Conservation (phyloP, 306 rosid species). For the Morella rubra region DNA sequence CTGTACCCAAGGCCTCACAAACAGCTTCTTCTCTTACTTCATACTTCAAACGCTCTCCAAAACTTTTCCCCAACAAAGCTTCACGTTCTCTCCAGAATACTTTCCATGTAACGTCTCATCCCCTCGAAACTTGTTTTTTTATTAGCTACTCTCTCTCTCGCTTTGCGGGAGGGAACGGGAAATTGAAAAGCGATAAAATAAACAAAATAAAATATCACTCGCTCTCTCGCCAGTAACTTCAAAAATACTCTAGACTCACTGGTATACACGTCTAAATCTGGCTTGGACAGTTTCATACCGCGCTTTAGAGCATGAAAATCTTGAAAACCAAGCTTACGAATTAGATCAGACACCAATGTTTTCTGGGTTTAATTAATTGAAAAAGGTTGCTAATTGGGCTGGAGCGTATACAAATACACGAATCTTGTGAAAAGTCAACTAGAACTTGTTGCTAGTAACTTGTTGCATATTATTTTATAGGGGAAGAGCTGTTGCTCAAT, state of each 20-base stretch:
- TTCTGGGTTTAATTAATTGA: neutral
- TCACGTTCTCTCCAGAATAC: neutral
- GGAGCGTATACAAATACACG: slow-evolving; percentile 11
- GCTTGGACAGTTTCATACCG: slow-evolving; percentile 1
- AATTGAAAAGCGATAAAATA: neutral
- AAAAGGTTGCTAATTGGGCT: slow-evolving; percentile 9
- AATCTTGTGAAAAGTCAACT: slow-evolving; percentile 20
- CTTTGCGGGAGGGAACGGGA: neutral
- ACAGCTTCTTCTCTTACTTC: neutral
- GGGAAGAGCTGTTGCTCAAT: neutral
- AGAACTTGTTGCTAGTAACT: neutral
- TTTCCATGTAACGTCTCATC: neutral
- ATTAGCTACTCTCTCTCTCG: neutral
- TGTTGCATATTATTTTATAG: neutral
- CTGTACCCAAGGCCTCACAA: neutral
- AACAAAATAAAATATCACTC: neutral
- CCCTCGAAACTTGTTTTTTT: neutral
- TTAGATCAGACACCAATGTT: neutral
- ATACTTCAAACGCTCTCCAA: neutral
- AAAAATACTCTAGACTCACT: slow-evolving; percentile 1
- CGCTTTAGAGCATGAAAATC: slow-evolving; percentile 36
- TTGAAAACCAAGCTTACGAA: slow-evolving; percentile 30
- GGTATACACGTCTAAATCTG: slow-evolving; percentile 13
- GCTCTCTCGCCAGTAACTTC: neutral
- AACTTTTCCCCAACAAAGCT: neutral